Percentiles rank a stretch among this genome's conserved stretches.
Evolutionary conservation across 2,329 filamentous ascomycete species (phyloP).

Genomic region (Diaporthe caulivora): DNA sequence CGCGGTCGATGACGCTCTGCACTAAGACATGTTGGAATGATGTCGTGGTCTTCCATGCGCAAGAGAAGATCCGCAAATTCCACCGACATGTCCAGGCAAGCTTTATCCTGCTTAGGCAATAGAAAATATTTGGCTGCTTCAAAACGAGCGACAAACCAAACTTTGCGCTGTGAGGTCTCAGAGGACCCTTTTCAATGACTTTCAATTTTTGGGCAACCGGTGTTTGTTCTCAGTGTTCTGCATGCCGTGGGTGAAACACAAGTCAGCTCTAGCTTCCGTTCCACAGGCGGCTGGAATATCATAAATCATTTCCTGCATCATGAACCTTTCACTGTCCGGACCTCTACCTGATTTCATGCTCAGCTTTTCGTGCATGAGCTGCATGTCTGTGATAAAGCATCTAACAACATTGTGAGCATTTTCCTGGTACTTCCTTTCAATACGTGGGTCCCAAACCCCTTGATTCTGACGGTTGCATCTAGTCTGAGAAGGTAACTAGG

Average conservation of each 20-base stretch:
- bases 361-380: too few species aligned
- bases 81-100: neutral
- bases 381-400: too few species aligned
- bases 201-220: neutral
- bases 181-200: constrained; percentile 10
- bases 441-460: neutral
- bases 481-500: too few species aligned
- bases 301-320: neutral
- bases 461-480: neutral
- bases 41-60: constrained; percentile 39
- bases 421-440: neutral
- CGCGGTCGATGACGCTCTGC: constrained; percentile 37
- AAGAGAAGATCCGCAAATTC: constrained; percentile 27
- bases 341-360: too few species aligned
- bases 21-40: constrained; percentile 37
- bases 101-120: neutral
- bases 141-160: neutral
- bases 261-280: constrained; percentile 6
- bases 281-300: constrained; percentile 20
- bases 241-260: constrained; percentile 19
- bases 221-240: neutral
- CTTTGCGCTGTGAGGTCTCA: neutral
- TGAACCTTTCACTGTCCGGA: too few species aligned
- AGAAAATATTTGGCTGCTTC: neutral
- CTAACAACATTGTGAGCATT: rapidly evolving